Conservation (phyloP, 2,329 filamentous ascomycete genomes). For the Ophiostoma perfectum region DNA sequence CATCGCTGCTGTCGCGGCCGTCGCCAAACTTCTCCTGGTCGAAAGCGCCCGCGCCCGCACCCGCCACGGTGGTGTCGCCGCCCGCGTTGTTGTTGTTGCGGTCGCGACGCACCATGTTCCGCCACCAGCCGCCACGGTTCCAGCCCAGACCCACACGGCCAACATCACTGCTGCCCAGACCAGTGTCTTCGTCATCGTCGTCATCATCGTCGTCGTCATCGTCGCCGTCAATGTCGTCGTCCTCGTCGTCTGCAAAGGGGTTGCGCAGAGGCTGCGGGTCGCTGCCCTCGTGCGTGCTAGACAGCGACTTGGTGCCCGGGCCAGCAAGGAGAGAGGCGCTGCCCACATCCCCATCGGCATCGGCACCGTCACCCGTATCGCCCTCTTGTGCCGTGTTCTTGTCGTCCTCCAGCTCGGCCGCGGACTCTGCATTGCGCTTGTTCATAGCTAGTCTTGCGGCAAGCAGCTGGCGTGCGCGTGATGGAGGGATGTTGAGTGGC, state of each 20-base stretch:
- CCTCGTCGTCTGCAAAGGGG: slow-evolving; percentile 55
- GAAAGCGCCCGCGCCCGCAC: neutral
- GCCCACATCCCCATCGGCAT: neutral
- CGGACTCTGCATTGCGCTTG: slow-evolving; percentile 51
- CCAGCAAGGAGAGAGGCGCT: slow-evolving; percentile 15
- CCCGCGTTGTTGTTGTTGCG: slow-evolving; percentile 1
- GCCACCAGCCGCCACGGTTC: slow-evolving; percentile 37
- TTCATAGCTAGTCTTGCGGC: slow-evolving; percentile 78
- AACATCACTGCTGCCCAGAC: slow-evolving; percentile 34
- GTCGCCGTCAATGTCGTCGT: slow-evolving; percentile 46
- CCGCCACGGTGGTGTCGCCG: neutral
- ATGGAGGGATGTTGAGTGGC: slow-evolving; percentile 71
- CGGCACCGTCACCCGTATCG: neutral
- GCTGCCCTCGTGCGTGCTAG: slow-evolving; percentile 20
- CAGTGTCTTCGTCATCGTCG: slow-evolving; percentile 37
- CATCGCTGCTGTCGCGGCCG: slow-evolving; percentile 33
- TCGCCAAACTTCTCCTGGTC: slow-evolving; percentile 34
- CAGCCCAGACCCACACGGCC: slow-evolving; percentile 29
- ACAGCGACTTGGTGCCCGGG: slow-evolving; percentile 14
- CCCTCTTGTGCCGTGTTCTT: slow-evolving; percentile 30
- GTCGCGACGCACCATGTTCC: slow-evolving; percentile 31
- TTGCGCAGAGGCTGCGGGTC: slow-evolving; percentile 38
- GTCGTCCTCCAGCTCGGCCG: slow-evolving; percentile 40
- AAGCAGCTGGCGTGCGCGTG: slow-evolving; percentile 80
- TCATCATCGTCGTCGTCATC: slow-evolving; percentile 35